Evolutionary conservation across 2,329 filamentous ascomycete genomes (phyloP).

Genomic region (Fusarium sp.): DNA sequence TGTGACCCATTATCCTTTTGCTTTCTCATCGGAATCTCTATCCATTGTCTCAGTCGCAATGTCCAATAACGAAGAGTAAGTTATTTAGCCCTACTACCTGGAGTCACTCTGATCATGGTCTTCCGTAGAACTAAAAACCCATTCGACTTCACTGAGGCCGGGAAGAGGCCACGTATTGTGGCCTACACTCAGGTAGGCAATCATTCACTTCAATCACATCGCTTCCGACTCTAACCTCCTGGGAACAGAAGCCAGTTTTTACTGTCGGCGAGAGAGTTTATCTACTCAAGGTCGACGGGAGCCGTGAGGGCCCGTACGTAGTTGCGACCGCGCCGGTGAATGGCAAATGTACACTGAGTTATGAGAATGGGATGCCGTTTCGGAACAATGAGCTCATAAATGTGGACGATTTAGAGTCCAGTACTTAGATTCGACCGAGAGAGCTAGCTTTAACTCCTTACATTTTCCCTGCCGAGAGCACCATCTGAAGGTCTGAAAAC

Average conservation of each 20-base stretch:
- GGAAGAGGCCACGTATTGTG: background rate
- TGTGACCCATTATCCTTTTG: background rate
- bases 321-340: background rate
- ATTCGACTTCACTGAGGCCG: background rate
- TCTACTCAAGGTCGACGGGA: background rate
- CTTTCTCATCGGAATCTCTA: background rate
- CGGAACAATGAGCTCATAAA: background rate
- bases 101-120: background rate
- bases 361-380: background rate
- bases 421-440: too few species aligned
- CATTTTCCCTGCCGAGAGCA: background rate
- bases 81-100: background rate
- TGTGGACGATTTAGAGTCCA: background rate
- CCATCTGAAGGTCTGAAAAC: background rate
- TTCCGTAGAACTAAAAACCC: background rate
- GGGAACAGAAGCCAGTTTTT: background rate
- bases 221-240: background rate
- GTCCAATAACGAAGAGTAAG: background rate
- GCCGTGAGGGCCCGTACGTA: constrained; percentile 2
- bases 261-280: constrained; percentile 7
- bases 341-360: background rate
- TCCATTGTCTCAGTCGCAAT: background rate
- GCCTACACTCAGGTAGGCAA: background rate
- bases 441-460: background rate
- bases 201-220: background rate